These are phyloP conservation scores for Coemansia sp. DNA, from an alignment of 192 early-diverging fungal species.

Conservation along the genomic window DNA sequence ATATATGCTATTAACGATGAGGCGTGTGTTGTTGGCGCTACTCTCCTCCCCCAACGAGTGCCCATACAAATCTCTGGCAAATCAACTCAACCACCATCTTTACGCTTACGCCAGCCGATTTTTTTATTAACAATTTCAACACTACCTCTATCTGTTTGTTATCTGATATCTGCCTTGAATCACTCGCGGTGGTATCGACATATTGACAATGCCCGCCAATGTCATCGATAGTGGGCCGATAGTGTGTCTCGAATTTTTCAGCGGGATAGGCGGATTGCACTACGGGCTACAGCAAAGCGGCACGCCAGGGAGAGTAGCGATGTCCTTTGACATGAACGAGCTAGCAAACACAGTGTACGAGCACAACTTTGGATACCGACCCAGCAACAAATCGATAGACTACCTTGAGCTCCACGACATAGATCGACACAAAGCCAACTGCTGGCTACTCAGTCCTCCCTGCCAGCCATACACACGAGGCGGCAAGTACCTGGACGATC, in stretches of 20 bases:
- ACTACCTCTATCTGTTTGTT: neutral
- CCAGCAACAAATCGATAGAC: constrained; percentile 51
- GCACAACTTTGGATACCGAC: constrained; percentile 36
- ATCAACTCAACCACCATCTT: neutral
- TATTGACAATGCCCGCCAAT: constrained; percentile 2
- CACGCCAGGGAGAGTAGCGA: constrained; percentile 14
- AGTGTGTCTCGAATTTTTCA: constrained; percentile 52
- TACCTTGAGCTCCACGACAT: constrained; percentile 29
- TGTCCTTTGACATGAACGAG: constrained; percentile 52
- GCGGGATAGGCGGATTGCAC: constrained; percentile 51
- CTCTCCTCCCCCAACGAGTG: neutral
- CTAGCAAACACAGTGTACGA: constrained; percentile 47
- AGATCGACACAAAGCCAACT: constrained; percentile 64
- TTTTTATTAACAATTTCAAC: neutral
- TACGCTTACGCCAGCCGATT: neutral
- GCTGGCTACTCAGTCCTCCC: constrained; percentile 90
- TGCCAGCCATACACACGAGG: constrained; percentile 84
- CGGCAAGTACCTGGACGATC: constrained; percentile 73
- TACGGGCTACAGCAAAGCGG: constrained; percentile 42
- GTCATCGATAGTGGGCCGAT: neutral
- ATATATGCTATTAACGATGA: neutral
- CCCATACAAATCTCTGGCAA: neutral
- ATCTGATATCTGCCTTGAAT: neutral
- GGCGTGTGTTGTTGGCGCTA: neutral
- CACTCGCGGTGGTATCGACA: neutral